A percentile compares a stretch with the other conserved stretches of the same genome.
Conservation (phyloP, 768 basidiomycete species). For the Mycena vulgaris region DNA sequence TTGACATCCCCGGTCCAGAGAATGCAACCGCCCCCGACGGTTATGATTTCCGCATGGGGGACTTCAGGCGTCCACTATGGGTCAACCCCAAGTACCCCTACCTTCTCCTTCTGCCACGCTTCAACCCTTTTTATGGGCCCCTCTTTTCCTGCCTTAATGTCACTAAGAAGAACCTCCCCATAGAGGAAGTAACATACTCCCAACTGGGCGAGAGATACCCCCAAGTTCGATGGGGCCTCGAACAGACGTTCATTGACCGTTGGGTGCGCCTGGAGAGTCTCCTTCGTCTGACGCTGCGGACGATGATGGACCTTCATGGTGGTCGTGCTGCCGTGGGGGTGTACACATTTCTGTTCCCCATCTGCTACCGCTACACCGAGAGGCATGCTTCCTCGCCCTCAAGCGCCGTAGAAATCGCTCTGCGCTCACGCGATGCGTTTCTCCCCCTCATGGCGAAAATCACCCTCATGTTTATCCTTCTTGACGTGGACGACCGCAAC, state of each 20-base stretch:
- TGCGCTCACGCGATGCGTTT: conserved; percentile 34
- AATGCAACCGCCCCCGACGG: conserved; percentile 22
- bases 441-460: conserved; percentile 32
- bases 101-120: conserved; percentile 28
- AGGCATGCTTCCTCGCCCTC: conserved; percentile 16
- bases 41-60: conserved; percentile 7
- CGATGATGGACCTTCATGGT: conserved; percentile 22
- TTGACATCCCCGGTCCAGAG: conserved; percentile 23
- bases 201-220: neutral
- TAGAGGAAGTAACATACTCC: neutral
- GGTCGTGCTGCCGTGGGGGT: conserved; percentile 25
- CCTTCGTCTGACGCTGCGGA: conserved; percentile 25
- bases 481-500: conserved; percentile 8
- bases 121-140: conserved; percentile 28
- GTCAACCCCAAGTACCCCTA: conserved; percentile 26
- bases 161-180: conserved; percentile 15
- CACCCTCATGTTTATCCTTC: conserved; percentile 27
- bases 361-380: conserved; percentile 28
- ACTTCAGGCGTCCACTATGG: conserved; percentile 31
- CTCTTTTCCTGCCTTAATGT: conserved; percentile 32
- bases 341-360: conserved; percentile 15
- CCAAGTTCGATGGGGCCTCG: conserved; percentile 27
- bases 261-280: conserved; percentile 33
- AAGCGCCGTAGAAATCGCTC: conserved; percentile 11
- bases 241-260: conserved; percentile 21